These are phyloP conservation scores for Tricholoma hemisulphureum DNA, from an alignment of 768 basidiomycete species.

Conservation along the genomic window DNA sequence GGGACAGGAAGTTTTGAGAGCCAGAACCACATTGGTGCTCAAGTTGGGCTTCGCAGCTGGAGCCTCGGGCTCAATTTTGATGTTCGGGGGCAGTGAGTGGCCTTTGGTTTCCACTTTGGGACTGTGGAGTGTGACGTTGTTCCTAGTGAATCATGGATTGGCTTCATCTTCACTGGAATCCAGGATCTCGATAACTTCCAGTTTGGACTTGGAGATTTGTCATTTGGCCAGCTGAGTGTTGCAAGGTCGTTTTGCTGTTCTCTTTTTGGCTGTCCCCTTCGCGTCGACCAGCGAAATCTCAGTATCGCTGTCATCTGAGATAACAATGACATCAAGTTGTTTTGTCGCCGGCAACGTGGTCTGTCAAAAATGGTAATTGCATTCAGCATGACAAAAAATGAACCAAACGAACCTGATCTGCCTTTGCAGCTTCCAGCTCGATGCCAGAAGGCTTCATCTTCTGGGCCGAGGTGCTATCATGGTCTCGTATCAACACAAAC, in stretches of 20 bases:
- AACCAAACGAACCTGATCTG: background rate
- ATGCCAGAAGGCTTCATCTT: background rate
- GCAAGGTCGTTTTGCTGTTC: background rate
- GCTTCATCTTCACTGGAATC: background rate
- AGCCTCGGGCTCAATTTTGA: too few species aligned
- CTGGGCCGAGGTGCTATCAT: too few species aligned
- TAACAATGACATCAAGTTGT: background rate
- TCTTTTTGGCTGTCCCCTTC: background rate
- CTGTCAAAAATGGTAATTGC: background rate
- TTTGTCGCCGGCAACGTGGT: background rate
- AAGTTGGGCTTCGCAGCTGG: too few species aligned
- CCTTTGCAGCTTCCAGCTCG: background rate
- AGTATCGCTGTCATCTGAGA: background rate
- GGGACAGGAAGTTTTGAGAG: too few species aligned
- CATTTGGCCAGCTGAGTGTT: background rate
- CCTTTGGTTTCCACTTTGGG: too few species aligned
- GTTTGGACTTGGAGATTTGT: background rate
- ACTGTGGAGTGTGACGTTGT: too few species aligned
- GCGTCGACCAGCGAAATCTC: background rate
- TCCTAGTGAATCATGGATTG: too few species aligned
- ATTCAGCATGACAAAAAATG: background rate
- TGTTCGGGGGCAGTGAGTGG: too few species aligned
- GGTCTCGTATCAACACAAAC: too few species aligned
- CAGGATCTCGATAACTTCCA: background rate
- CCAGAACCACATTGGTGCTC: too few species aligned